Evolutionary conservation across 1,284 basidiomycete species (phyloP), one percentile per base, ranked within the genome.

Genomic region (Malassezia japonica): DNA sequence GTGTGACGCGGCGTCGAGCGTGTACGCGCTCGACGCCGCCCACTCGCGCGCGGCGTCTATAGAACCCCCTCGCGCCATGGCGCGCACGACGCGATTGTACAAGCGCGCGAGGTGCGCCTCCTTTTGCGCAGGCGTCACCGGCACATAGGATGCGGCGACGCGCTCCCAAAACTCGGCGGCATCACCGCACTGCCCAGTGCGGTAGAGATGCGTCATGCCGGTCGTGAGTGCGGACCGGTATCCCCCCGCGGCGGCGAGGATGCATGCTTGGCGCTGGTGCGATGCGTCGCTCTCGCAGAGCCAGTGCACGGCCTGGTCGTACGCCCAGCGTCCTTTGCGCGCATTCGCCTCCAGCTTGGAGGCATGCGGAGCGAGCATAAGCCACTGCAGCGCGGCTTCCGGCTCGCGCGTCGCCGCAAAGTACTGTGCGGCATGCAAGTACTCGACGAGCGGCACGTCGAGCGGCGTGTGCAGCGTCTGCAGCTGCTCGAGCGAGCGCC

Each of bases 401-500:
- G 31, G 16, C 8, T 23, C 12, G 10, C 33, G 25, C 15, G 18
- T 18, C 12, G 51, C 51, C 6, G 36, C 51, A 15, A 28, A 48
- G 41, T 46, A 47, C 21, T 41, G 51, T 18, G 51, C 46, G 2
- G 41, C 46, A 16, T 28, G 16, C 12, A 29, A 31, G 18, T 48
- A 48, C 36, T 54, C 51, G 16, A 18, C 28, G 9, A 54, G 42
- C n/a, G 38, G 38, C 13, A 42, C 28, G 21, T 15, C 34, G n/a
- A 54, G 42, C 18, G 51, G 46, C 18, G 34, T 23, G 12, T 38
- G 36, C 3, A 54, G 46, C 40, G 24, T 32, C 18, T 43, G 31
- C 33, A 54, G 46, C 51, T 54, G 51, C 4, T 12, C 40, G 23
- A 54, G 42, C 24, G 47, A 34, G 23, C 28, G 39, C 15, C 21